A percentile compares a stretch with the other conserved stretches of the same genome.
These are phyloP conservation scores for Leccinum aurantiacum DNA, from an alignment of 768 basidiomycete genomes.

Conservation along the genomic window DNA sequence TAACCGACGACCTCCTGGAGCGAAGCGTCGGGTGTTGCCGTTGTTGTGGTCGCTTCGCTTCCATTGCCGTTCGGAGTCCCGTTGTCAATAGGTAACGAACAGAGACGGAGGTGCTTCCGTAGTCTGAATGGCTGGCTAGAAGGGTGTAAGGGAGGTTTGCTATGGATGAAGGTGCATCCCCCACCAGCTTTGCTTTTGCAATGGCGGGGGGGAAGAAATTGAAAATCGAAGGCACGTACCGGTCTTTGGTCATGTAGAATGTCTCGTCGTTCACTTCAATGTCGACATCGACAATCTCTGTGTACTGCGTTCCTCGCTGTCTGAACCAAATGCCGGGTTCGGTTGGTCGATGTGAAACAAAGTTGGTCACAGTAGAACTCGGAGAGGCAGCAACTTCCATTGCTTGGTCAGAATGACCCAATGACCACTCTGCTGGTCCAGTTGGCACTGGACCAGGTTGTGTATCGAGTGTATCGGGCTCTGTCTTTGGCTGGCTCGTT, in stretches of 20 bases:
- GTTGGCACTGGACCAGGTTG: not conserved
- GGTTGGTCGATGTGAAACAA: conserved; percentile 17
- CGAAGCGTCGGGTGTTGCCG: not conserved
- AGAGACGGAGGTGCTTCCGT: conserved; percentile 23
- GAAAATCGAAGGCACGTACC: conserved; percentile 13
- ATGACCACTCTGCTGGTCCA: conserved; percentile 1
- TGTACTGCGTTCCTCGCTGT: conserved; percentile 17
- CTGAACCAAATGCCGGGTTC: conserved; percentile 30
- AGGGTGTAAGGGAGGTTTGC: not conserved
- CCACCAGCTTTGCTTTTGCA: not conserved
- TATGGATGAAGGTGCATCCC: not conserved
- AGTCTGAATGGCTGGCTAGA: conserved; percentile 13
- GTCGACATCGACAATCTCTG: conserved; percentile 26
- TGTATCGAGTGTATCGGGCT: not conserved
- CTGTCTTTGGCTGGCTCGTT: not conserved
- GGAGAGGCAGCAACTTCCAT: not conserved
- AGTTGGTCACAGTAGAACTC: not conserved
- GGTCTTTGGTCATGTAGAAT: conserved; percentile 19
- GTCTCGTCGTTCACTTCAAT: conserved; percentile 22
- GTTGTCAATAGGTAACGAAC: conserved; percentile 16
- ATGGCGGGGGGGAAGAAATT: not conserved
- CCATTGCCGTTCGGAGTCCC: not conserved
- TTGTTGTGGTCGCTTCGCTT: not conserved
- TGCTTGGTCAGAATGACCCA: not conserved
- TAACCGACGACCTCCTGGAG: conserved; percentile 15